Conservation (phyloP, 805 yeast species). For the Candida arabinofermentans region DNA sequence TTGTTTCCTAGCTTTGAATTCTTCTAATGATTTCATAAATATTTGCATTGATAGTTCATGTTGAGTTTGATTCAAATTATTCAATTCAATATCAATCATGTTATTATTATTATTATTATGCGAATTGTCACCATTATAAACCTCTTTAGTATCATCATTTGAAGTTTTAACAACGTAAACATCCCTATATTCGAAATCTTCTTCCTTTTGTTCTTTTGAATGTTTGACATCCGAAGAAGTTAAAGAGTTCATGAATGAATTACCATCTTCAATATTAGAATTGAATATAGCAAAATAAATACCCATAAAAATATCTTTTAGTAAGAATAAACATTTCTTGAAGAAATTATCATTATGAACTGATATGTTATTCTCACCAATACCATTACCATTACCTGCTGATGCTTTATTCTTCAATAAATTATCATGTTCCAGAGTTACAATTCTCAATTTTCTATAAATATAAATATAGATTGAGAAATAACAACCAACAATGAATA, state of each 20-base stretch:
- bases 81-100: background rate
- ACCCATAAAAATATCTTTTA: slow-evolving; percentile 11
- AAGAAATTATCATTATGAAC: background rate
- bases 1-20: slow-evolving; percentile 15
- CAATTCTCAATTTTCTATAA: slow-evolving; percentile 9
- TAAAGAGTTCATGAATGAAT: slow-evolving; percentile 4
- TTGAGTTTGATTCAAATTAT: slow-evolving; percentile 2
- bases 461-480: slow-evolving; percentile 18
- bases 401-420: slow-evolving; percentile 1
- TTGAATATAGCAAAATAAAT: slow-evolving; percentile 14
- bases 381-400: background rate
- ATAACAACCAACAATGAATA: slow-evolving; percentile 13
- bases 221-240: no score
- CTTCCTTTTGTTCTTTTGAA: background rate
- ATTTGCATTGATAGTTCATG: slow-evolving; percentile 9
- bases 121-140: background rate
- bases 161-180: background rate
- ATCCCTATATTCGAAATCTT: slow-evolving; percentile 2
- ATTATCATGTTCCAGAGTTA: slow-evolving; percentile 11
- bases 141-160: background rate
- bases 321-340: background rate
- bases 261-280: slow-evolving; percentile 5
- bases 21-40: slow-evolving; percentile 11
- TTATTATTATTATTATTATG: background rate
- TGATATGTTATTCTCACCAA: background rate